Conservation (phyloP, 2,329 filamentous ascomycete species). For the Beauveria rudraprayagi region DNA sequence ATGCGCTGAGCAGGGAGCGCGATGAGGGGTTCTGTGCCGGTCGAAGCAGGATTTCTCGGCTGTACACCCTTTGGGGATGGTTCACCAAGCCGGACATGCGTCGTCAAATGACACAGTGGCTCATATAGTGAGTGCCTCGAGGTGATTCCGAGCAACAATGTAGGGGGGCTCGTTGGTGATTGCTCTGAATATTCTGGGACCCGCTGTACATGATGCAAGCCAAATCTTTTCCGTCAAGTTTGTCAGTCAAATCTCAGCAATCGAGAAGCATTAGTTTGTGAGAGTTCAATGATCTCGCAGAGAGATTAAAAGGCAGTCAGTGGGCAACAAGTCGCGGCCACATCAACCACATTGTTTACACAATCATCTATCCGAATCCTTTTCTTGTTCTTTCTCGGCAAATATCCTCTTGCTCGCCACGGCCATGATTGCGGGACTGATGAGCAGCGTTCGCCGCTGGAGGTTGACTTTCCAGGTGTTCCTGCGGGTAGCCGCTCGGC, state of each 20-base stretch:
- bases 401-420: neutral
- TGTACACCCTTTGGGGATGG: no score
- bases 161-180: no score
- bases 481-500: neutral
- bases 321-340: neutral
- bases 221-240: neutral
- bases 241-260: neutral
- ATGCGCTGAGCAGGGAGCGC: neutral
- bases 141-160: neutral
- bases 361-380: neutral
- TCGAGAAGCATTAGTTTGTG: no score
- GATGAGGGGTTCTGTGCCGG: neutral
- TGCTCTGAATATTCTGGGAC: no score
- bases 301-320: neutral
- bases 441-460: neutral
- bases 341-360: neutral
- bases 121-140: no score
- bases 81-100: neutral
- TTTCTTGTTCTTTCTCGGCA: neutral
- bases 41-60: no score
- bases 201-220: neutral
- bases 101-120: neutral
- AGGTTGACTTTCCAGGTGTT: neutral
- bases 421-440: neutral
- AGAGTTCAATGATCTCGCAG: neutral